Base-by-base conservation (phyloP, 257 asterid genomes). In the Osmanthus fragrans region DNA sequence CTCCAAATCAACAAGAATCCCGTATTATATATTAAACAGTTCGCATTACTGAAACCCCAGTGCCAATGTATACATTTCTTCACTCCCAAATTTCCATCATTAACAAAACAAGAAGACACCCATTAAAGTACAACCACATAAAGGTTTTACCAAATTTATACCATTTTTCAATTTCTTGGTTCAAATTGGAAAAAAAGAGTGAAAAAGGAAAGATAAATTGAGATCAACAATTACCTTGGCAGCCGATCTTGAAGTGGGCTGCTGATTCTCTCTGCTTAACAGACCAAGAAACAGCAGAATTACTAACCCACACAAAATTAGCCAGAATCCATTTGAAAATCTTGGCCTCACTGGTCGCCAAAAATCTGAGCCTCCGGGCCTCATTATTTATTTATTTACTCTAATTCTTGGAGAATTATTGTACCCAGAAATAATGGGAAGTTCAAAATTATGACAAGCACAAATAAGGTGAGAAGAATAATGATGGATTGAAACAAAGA, bases 321-420 rank as follows among this genome's bases (percentile, higher is more conserved):
- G 51, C 96, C 91, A 91, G 15, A 90, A 82, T 0, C 86, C 89
- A 66, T 88, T 89, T 73, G 96, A 91, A 63, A 88, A 77, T 68
- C 93, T 85, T 85, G 96, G 94, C 87, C 94, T 70, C 83, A 60
- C 91, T 15, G 94, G 94, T 70, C 97, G 94, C 85, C 98, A 90
- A 80, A 84, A 91, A 74, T 93, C 97, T 25, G 91, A 71, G 25
- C 94, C 92, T 68, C 97, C 89, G 76, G 94, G 92, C 89, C 96
- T 88, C 98, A 91, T 93, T 75, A 37, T 36, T 70, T 37, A 21
- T 36, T 0, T 21, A 40, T 21, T 19, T 13, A 8, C 23, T 49
- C 34, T 16, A 71, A 1, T 25, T 5, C 18, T 32, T 7, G 47
- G 36, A 18, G 27, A 69, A 18, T 7, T 13, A 18, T 32, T 11